Evolutionary conservation across 495 filamentous ascomycete species (phyloP).

Genomic region (Peziza echinospora): DNA sequence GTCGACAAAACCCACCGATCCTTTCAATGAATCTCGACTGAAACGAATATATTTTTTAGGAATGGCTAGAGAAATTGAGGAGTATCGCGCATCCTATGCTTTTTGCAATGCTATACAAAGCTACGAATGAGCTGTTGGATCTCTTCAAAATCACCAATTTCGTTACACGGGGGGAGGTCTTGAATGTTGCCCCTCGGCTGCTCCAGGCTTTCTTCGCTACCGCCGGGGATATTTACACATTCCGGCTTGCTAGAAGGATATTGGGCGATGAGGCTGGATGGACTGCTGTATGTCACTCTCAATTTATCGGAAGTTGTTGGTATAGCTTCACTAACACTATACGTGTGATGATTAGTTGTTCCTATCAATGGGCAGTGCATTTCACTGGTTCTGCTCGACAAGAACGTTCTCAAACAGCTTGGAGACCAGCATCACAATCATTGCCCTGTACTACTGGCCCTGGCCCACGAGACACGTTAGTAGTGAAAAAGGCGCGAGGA

Average conservation of each 20-base stretch:
- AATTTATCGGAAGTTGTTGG: not conserved
- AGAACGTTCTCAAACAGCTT: slow-evolving; percentile 84
- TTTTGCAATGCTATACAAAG: slow-evolving; percentile 57
- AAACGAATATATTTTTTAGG: slow-evolving; percentile 28
- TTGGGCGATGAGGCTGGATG: slow-evolving; percentile 36
- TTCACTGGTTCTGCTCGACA: slow-evolving; percentile 93
- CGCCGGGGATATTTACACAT: slow-evolving; percentile 69
- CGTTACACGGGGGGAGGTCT: slow-evolving; percentile 33
- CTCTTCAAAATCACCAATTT: slow-evolving; percentile 26
- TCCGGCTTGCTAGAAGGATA: slow-evolving; percentile 44
- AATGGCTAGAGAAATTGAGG: slow-evolving; percentile 79
- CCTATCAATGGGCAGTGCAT: slow-evolving; percentile 62
- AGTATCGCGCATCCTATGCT: slow-evolving; percentile 79
- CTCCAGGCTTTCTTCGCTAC: slow-evolving; percentile 61
- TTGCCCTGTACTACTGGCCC: slow-evolving; percentile 68
- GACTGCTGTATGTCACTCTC: slow-evolving; percentile 11
- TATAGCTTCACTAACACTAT: not conserved
- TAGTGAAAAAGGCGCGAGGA: slow-evolving; percentile 2
- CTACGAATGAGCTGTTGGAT: slow-evolving; percentile 30
- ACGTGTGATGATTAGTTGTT: slow-evolving; percentile 23
- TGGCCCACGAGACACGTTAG: slow-evolving; percentile 33
- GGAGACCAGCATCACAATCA: slow-evolving; percentile 67
- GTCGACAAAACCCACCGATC: slow-evolving; percentile 9
- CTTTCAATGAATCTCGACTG: not conserved
- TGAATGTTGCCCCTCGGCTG: slow-evolving; percentile 51